phyloP scores from a whole-genome alignment of 2,329 filamentous ascomycete genomes.

The Fusarium decemcellulare region DNA sequence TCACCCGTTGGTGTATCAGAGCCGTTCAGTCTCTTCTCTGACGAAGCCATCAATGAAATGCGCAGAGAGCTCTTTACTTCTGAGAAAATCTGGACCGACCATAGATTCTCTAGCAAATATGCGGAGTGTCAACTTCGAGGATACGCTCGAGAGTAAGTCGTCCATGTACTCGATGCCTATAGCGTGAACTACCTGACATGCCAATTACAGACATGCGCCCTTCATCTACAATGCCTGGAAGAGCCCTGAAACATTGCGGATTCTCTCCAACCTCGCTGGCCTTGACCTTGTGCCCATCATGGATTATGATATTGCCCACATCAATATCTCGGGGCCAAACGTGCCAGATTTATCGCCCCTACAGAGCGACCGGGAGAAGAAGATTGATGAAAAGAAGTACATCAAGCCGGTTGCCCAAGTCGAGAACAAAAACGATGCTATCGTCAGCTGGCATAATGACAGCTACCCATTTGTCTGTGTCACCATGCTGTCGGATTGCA shows the following conservation, averaged over 20 bases:
- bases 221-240: slow-evolving; percentile 72
- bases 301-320: slow-evolving; percentile 69
- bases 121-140: background rate
- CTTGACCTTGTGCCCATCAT: slow-evolving; percentile 67
- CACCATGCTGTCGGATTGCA: slow-evolving; percentile 75
- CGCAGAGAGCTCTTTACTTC: background rate
- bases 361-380: background rate
- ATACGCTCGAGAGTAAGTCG: background rate
- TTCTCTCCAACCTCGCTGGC: slow-evolving; percentile 66
- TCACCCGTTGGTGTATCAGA: background rate
- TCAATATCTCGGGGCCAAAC: slow-evolving; percentile 61
- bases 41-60: background rate
- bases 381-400: slow-evolving; percentile 62
- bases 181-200: background rate
- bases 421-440: slow-evolving; percentile 54
- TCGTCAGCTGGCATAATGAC: slow-evolving; percentile 75
- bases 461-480: slow-evolving; percentile 78
- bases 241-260: slow-evolving; percentile 58
- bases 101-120: background rate
- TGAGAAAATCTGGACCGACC: background rate
- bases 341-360: background rate
- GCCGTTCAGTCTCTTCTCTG: background rate
- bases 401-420: background rate
- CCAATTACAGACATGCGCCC: slow-evolving; percentile 60
- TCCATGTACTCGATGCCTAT: background rate